A percentile compares a stretch with the other conserved stretches of the same genome.
Conservation (phyloP, 2,329 filamentous ascomycete species). For the Diaporthe caulivora region DNA sequence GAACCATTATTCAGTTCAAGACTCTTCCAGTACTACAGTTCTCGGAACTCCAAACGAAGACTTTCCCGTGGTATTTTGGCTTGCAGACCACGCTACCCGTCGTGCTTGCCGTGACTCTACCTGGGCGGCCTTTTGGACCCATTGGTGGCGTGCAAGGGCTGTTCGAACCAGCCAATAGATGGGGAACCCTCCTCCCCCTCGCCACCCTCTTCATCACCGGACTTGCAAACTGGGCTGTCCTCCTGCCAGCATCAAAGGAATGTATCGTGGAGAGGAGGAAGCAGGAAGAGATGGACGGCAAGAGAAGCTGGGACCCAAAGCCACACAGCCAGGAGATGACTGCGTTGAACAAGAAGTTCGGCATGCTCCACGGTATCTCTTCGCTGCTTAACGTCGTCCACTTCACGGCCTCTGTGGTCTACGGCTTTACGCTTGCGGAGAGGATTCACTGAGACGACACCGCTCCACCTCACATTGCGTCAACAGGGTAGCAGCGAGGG, state of each 20-base stretch:
- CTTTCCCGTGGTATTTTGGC: slow-evolving; percentile 91
- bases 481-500: neutral
- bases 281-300: slow-evolving; percentile 91
- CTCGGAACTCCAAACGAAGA: slow-evolving; percentile 80
- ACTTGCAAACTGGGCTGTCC: slow-evolving; percentile 75
- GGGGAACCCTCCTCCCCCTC: slow-evolving; percentile 76
- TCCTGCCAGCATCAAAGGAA: slow-evolving; percentile 81
- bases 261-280: slow-evolving; percentile 81
- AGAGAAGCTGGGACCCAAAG: slow-evolving; percentile 83
- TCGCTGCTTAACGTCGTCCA: slow-evolving; percentile 82
- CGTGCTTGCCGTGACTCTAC: slow-evolving; percentile 83
- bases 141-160: slow-evolving; percentile 66
- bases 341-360: slow-evolving; percentile 82
- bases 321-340: slow-evolving; percentile 90
- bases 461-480: neutral
- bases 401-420: slow-evolving; percentile 77
- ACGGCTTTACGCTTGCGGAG: slow-evolving; percentile 80
- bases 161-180: slow-evolving; percentile 70
- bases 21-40: slow-evolving; percentile 85
- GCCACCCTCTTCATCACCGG: slow-evolving; percentile 78
- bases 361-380: slow-evolving; percentile 83
- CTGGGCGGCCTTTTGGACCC: slow-evolving; percentile 66
- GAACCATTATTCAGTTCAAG: slow-evolving; percentile 81
- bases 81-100: slow-evolving; percentile 83
- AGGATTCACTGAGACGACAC: slow-evolving; percentile 61